These are phyloP conservation scores for Meyerozyma carpophila DNA, from an alignment of 1,139 yeast species.

Conservation along the genomic window DNA sequence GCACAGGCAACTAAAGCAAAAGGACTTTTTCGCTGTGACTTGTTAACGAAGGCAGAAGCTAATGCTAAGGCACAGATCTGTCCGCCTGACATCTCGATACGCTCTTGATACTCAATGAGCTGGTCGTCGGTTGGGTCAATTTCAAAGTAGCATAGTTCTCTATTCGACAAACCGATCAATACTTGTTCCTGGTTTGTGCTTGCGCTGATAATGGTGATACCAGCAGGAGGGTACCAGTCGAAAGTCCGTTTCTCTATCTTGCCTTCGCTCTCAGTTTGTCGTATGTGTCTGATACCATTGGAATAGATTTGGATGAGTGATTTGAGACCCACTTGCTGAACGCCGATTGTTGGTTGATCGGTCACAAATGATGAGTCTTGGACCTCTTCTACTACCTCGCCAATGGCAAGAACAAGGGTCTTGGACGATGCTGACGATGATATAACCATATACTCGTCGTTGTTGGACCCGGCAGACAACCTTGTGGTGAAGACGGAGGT, in stretches of 20 bases:
- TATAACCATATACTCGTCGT: slow-evolving; percentile 62
- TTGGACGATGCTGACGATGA: slow-evolving; percentile 53
- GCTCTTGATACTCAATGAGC: slow-evolving; percentile 64
- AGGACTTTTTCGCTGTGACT: slow-evolving; percentile 44
- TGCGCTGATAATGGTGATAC: slow-evolving; percentile 56
- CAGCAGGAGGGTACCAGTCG: slow-evolving; percentile 86
- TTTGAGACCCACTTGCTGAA: slow-evolving; percentile 61
- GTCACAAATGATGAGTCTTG: slow-evolving; percentile 56
- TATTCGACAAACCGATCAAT: slow-evolving; percentile 63
- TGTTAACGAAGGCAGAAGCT: slow-evolving; percentile 27
- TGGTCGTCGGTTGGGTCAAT: slow-evolving; percentile 56
- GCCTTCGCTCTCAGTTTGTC: slow-evolving; percentile 19
- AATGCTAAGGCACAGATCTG: slow-evolving; percentile 51
- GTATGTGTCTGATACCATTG: slow-evolving; percentile 67
- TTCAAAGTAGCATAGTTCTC: slow-evolving; percentile 81
- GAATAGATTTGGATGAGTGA: slow-evolving; percentile 71
- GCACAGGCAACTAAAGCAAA: slow-evolving; percentile 67
- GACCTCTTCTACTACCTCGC: slow-evolving; percentile 76
- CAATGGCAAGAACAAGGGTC: slow-evolving; percentile 71
- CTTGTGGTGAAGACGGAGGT: slow-evolving; percentile 58
- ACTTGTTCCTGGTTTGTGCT: slow-evolving; percentile 66
- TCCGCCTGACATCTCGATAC: slow-evolving; percentile 47
- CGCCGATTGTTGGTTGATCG: slow-evolving; percentile 59
- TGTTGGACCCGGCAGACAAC: slow-evolving; percentile 33
- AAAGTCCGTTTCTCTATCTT: slow-evolving; percentile 25